phyloP scores from a whole-genome alignment of 441 rosid species.

The Gossypium trilobum region DNA sequence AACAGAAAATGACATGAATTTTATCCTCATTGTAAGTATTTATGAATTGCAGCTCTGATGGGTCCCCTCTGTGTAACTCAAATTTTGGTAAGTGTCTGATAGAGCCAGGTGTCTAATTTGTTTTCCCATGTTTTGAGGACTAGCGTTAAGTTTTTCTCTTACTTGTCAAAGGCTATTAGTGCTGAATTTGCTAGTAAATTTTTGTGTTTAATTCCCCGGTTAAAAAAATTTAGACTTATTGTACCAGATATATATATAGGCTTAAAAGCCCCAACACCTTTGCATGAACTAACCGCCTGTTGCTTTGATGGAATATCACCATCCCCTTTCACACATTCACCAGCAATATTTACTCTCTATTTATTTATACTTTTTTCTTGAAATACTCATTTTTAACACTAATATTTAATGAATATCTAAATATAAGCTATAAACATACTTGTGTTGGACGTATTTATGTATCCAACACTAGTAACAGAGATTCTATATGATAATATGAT shows the following conservation, averaged over 20 bases:
- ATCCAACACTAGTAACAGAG: neutral
- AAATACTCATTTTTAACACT: neutral
- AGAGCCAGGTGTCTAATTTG: neutral
- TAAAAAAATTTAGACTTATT: neutral
- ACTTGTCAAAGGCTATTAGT: neutral
- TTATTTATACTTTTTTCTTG: neutral
- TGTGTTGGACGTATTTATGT: neutral
- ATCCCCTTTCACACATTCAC: neutral
- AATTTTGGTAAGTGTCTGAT: neutral
- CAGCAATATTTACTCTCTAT: neutral
- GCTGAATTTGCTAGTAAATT: neutral
- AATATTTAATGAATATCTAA: neutral
- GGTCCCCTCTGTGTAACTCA: conserved; percentile 2
- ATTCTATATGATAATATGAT: neutral
- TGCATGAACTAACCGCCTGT: conserved; percentile 21
- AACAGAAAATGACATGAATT: conserved; percentile 17
- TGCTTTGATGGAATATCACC: neutral
- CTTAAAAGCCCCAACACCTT: neutral
- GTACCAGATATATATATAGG: neutral
- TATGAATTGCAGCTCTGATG: neutral
- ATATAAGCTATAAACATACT: neutral
- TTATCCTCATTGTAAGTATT: neutral
- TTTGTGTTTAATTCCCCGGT: neutral
- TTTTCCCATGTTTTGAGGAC: neutral
- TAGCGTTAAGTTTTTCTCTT: neutral